Evolutionary conservation across 2,329 filamentous ascomycete species (phyloP).

Genomic region (Curvularia spicifera): DNA sequence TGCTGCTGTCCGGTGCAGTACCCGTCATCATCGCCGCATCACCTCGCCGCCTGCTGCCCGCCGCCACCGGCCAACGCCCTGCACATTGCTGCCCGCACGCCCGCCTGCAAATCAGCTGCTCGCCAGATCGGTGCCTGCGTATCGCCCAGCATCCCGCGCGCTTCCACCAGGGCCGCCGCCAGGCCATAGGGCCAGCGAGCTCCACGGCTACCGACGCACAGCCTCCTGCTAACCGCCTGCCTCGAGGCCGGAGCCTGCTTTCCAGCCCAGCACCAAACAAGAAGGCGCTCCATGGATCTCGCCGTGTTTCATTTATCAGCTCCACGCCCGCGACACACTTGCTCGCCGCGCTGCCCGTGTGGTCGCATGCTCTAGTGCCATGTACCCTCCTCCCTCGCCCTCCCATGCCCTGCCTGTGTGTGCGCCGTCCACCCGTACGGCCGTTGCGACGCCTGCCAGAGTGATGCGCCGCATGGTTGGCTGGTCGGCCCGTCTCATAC

Average conservation of each 20-base stretch:
- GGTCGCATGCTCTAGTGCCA: background rate
- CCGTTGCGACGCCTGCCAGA: slow-evolving; percentile 9
- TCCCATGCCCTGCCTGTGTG: background rate
- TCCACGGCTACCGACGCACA: slow-evolving; percentile 22
- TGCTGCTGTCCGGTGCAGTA: no score
- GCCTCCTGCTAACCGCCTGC: slow-evolving; percentile 37
- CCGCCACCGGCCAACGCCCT: slow-evolving; percentile 1
- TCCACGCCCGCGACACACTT: slow-evolving; percentile 24
- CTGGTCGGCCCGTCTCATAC: slow-evolving; percentile 28
- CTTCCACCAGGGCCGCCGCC: slow-evolving; percentile 16
- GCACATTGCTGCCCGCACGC: background rate
- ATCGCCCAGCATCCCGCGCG: slow-evolving; percentile 37
- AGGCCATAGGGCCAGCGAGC: background rate
- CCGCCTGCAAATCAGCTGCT: slow-evolving; percentile 2
- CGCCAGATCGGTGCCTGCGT: slow-evolving; percentile 24
- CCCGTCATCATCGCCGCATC: no score
- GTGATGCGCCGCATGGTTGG: slow-evolving; percentile 25
- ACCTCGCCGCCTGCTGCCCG: background rate
- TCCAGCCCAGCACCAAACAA: slow-evolving; percentile 31
- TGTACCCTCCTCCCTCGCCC: background rate
- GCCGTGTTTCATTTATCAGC: slow-evolving; percentile 33
- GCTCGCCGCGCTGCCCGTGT: background rate
- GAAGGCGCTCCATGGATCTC: slow-evolving; percentile 31
- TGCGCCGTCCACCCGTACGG: slow-evolving; percentile 1
- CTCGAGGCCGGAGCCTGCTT: slow-evolving; percentile 22